Percentiles rank a stretch among this genome's conserved stretches.
Conservation (phyloP, 1,284 basidiomycete species). For the Jaminaea rosea region DNA sequence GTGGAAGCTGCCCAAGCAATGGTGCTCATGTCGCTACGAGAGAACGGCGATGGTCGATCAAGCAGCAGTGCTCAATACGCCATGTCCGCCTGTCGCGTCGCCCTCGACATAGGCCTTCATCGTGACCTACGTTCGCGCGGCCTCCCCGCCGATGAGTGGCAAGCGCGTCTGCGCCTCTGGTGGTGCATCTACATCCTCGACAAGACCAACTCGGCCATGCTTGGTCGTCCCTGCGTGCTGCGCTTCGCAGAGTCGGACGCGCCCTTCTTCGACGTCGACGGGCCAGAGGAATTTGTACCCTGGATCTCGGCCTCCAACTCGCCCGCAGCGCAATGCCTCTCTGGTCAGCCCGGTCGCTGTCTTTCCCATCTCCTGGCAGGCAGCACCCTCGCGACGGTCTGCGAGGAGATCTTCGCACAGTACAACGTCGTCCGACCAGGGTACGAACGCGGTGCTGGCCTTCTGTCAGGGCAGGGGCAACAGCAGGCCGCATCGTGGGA, state of each 20-base stretch:
- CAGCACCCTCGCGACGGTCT: conserved; percentile 16
- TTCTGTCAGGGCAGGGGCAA: too few species aligned
- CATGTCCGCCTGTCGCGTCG: conserved; percentile 25
- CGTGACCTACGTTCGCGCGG: conserved; percentile 16
- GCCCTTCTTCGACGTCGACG: conserved; percentile 22
- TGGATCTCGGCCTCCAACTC: conserved; percentile 13
- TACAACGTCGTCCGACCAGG: conserved; percentile 23
- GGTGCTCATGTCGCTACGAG: conserved; percentile 29
- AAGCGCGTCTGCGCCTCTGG: conserved; percentile 21
- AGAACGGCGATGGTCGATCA: conserved; percentile 24
- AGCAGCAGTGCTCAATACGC: conserved; percentile 24
- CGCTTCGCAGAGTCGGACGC: conserved; percentile 32
- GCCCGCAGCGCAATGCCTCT: not conserved
- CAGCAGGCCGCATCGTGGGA: conserved; percentile 6
- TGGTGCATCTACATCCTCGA: conserved; percentile 30
- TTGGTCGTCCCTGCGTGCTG: conserved; percentile 29
- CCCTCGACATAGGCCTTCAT: conserved; percentile 30
- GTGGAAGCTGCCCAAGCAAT: conserved; percentile 27
- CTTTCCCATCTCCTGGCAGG: conserved; percentile 18
- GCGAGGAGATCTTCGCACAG: conserved; percentile 22
- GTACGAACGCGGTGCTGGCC: too few species aligned
- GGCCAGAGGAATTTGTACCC: conserved; percentile 20
- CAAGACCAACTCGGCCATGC: conserved; percentile 21
- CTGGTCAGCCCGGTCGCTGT: conserved; percentile 9
- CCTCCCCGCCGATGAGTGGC: conserved; percentile 20